phyloP scores from a whole-genome alignment of 2,329 filamentous ascomycete species.

The Venturia asperata region DNA sequence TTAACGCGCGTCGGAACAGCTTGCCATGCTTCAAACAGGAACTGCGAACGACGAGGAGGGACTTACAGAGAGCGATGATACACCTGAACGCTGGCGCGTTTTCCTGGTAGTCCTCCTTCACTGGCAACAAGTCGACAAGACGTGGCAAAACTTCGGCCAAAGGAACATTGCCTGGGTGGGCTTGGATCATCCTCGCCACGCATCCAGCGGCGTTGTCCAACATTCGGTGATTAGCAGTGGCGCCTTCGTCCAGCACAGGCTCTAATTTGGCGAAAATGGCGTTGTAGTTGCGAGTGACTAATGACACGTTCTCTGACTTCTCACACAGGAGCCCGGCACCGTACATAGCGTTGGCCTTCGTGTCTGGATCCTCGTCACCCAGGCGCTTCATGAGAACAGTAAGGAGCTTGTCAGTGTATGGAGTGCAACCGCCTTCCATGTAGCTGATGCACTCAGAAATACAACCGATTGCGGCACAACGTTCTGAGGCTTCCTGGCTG shows the following conservation, averaged over 20 bases:
- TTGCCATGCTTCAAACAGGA: neutral
- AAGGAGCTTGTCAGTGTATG: constrained; percentile 68
- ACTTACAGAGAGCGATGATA: constrained; percentile 78
- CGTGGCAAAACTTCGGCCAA: constrained; percentile 74
- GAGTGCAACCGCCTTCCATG: constrained; percentile 74
- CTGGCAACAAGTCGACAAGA: constrained; percentile 69
- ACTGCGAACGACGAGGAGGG: neutral
- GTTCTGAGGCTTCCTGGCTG: constrained; percentile 78
- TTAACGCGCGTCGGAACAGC: neutral
- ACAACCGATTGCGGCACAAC: constrained; percentile 82
- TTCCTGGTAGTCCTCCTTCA: constrained; percentile 93
- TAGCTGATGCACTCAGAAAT: constrained; percentile 85
- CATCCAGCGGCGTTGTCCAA: constrained; percentile 93
- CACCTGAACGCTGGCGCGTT: constrained; percentile 90
- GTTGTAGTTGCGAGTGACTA: constrained; percentile 67
- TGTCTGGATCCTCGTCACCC: constrained; percentile 80
- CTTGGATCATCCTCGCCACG: constrained; percentile 83
- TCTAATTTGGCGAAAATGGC: constrained; percentile 80
- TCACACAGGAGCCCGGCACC: constrained; percentile 78
- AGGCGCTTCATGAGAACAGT: constrained; percentile 80
- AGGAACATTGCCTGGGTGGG: constrained; percentile 75
- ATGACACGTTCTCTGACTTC: constrained; percentile 66
- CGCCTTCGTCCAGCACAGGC: constrained; percentile 72
- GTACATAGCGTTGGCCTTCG: constrained; percentile 92
- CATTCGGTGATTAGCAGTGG: constrained; percentile 46